Evolutionary conservation across 208 protist species (phyloP).

Genomic region (Leishmania lainsoni): DNA sequence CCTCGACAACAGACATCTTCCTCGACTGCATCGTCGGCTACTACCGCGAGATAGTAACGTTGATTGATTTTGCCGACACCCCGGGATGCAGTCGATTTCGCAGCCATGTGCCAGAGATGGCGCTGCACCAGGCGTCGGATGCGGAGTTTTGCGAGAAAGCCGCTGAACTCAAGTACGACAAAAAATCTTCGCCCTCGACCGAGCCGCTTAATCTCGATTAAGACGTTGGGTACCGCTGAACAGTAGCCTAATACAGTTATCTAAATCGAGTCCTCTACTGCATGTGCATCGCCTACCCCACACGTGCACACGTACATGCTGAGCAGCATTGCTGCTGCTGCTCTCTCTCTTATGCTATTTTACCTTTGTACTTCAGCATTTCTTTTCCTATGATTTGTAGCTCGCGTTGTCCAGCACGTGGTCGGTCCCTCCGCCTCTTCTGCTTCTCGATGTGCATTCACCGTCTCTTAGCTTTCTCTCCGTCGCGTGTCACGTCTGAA

Average conservation of each 20-base stretch:
- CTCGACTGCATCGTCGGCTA: conserved; percentile 28
- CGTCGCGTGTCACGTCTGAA: neutral
- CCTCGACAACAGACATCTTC: conserved; percentile 32
- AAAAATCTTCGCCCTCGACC: neutral
- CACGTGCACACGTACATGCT: neutral
- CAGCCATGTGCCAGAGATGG: neutral
- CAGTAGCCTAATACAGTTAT: neutral
- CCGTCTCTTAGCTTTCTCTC: neutral
- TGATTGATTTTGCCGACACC: conserved; percentile 17
- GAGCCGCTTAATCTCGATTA: neutral
- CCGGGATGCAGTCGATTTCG: neutral
- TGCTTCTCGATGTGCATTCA: neutral
- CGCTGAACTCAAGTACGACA: neutral
- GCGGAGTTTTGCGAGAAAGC: neutral
- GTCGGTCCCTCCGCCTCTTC: neutral
- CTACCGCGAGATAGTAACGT: conserved; percentile 18
- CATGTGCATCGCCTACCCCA: neutral
- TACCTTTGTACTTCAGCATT: neutral
- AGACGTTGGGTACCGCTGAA: neutral
- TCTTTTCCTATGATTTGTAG: neutral
- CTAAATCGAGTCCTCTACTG: neutral
- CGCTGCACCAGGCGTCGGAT: no score
- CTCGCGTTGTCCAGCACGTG: neutral
- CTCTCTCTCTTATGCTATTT: neutral
- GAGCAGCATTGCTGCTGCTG: neutral